Evolutionary conservation across 768 basidiomycete species (phyloP), one percentile per base, ranked within the genome.

Genomic region (Xerocomellus chrysenteron): DNA sequence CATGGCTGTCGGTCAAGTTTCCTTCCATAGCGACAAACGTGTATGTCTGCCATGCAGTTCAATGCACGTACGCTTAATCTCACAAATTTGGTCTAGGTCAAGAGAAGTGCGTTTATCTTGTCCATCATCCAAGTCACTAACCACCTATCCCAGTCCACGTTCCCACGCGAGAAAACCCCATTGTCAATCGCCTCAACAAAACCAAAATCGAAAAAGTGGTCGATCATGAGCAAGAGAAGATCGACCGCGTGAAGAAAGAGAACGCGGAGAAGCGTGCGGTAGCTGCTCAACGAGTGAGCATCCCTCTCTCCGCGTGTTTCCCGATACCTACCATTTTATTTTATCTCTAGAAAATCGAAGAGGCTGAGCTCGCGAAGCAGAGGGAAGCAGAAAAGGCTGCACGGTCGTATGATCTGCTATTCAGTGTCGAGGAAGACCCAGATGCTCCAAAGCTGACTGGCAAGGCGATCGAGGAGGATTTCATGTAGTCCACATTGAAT

Each of bases 1-100:
- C 68, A 98, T 97, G 94, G 94, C 92, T 3, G 87, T 96, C 4
- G 97, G 97, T 0, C 90, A 94, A 66, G 97, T 99, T 0, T 90
- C 93, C 0, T 98, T 99, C 71, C 91, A 98, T 62, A 90, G 78
- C 54, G 93, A 97, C 66, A 94, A 96, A 68, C 80, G 79, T 74
- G 93, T 93, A 60, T 39, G 79, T 30, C 24, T 17, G 14, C 5
- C 13, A 14, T 5, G 9, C 24, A 37, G 19, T 10, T 52, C 16
- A 5, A 4, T 24, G 4, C 19, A 26, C 14, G 43, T 43, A 17
- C 0, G 1, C 37, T 10, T 35, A n/a, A 40, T 49, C 57, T 52
- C 41, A 58, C 11, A 47, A 12, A 10, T 40, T 16, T 42, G 37
- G n/a, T 24, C 24, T 53, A 92, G 88, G 91, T 95, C 49, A 94